Base-by-base conservation (phyloP, 2,329 filamentous ascomycete genomes). In the Macroventuria anomochaeta region DNA sequence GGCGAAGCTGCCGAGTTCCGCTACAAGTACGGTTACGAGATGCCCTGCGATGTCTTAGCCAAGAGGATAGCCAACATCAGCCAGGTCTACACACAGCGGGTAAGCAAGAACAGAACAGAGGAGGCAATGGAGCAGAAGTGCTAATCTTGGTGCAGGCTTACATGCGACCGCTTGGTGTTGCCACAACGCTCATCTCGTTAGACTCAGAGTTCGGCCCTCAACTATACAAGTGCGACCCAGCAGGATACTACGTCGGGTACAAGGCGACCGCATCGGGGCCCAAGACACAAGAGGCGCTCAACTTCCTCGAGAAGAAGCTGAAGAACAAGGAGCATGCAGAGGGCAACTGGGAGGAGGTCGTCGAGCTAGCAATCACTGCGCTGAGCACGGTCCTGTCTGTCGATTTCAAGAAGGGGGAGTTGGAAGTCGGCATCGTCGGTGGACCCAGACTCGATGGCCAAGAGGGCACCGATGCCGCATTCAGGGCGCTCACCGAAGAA, bases 11-110 rank as follows among this genome's bases (percentile, higher is more conserved):
- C 93, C 53, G 93, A 99, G 75, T 99, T 99, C 81, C 87, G 88
- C 78, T 99, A 99, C 87, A 97, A 97, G 81, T 96, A 87, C 75
- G 95, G 95, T 71, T 99, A 99, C 79, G 95, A 99, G 83, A 99
- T 99, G 95, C 95, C 95, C 56, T 96, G 92, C 76, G 95, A 99
- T 78, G 95, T 92, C 46, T 80, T 99, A 71, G 91, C 95, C 62
- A 99, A 99, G 85, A 86, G 95, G 74, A 82, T 99, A 78, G 95
- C 95, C 75, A 99, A 99, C 80, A 97, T 99, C 81, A 97, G 91
- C 79, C 95, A 99, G 79, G 95, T 99, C 63, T 99, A 97, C 79
- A 99, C 95, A 67, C 95, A 99, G 81, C 84, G 92, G 77, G 95
- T 97, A 80, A 76, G 84, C 61, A 59, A 51, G 33, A 55, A 29